Base-by-base conservation (phyloP, 2,329 filamentous ascomycete genomes). In the Colletotrichum phormii region DNA sequence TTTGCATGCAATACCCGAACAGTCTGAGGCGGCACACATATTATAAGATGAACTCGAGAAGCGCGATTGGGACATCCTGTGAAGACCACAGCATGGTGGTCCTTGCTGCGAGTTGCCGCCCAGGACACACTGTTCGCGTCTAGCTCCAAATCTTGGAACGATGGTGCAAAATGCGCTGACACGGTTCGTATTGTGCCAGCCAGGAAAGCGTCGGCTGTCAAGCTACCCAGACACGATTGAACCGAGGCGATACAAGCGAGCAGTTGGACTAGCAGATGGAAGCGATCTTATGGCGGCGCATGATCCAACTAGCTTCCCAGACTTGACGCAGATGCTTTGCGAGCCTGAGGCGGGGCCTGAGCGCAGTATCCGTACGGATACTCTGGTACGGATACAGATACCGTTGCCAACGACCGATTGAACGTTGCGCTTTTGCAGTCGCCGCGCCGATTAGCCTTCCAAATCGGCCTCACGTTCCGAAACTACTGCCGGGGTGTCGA, bases 381-480 rank as follows among this genome's bases (percentile, higher is more conserved):
- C 31, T 33, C 31, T 33, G 26, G 26, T 26, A 26, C 26, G 26
- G 26, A 26, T 33, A 42, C 13, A 42, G 37, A 42, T 42, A 64
- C 49, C 35, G 29, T 22, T 26, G 53, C 54, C 31, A 64, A 15
- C 61, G 54, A 57, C 64, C 46, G 33, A 55, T 61, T 35, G 49
- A 57, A 22, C 46, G 33, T 57, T 53, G 18, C 55, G 58, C 35
- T 51, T 53, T 55, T 63, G 22, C 55, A 55, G 26, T 31, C 51
- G 55, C 59, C 55, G 18, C 51, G 69, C 59, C 65, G 58, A 72
- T 46, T 58, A 63, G 54, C 54, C 67, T 64, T 55, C 66, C 65
- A 64, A 72, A 72, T 64, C 60, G 70, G 70, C 70, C 59, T 60
- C 18, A n/a, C 33, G 66, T 64, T 60, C 70, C 65, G 66, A 70